Evolutionary conservation across 2,329 filamentous ascomycete species (phyloP).

Genomic region (Fusarium multiceps): DNA sequence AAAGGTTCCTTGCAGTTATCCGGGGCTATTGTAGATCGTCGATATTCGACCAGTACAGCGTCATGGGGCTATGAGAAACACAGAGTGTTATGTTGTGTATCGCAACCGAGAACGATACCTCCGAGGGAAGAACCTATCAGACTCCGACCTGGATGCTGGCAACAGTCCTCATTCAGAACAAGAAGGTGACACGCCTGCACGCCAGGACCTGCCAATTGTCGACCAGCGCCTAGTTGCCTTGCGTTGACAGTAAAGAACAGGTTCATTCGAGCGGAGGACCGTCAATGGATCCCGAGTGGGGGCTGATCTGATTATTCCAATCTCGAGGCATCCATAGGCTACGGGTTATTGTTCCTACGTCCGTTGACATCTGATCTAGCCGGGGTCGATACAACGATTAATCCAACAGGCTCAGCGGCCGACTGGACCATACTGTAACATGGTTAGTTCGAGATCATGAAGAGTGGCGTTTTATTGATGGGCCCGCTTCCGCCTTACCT

Average conservation of each 20-base stretch:
- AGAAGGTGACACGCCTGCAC: constrained; percentile 21
- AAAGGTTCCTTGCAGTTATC: not conserved
- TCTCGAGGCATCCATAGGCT: not conserved
- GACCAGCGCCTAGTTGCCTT: constrained; percentile 26
- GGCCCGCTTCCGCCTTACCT: constrained; percentile 19
- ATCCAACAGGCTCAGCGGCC: constrained; percentile 24
- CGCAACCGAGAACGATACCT: not conserved
- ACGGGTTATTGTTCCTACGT: not conserved
- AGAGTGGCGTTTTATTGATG: constrained; percentile 9
- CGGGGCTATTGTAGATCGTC: not conserved
- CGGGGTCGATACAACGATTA: not conserved
- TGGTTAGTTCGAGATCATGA: constrained; percentile 8
- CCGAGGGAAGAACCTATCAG: not conserved
- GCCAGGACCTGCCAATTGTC: constrained; percentile 33
- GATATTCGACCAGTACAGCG: not conserved
- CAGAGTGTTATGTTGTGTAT: not conserved
- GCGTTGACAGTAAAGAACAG: constrained; percentile 19
- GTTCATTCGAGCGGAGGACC: constrained; percentile 31
- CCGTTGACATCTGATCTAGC: not conserved
- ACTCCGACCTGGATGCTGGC: not conserved
- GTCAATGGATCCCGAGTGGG: constrained; percentile 37
- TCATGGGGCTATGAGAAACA: not conserved
- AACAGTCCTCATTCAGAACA: not conserved
- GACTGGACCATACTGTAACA: constrained; percentile 9
- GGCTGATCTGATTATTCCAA: constrained; percentile 29